Evolutionary conservation across 305 asterid species (phyloP).

Genomic region (Nicotiana rustica): DNA sequence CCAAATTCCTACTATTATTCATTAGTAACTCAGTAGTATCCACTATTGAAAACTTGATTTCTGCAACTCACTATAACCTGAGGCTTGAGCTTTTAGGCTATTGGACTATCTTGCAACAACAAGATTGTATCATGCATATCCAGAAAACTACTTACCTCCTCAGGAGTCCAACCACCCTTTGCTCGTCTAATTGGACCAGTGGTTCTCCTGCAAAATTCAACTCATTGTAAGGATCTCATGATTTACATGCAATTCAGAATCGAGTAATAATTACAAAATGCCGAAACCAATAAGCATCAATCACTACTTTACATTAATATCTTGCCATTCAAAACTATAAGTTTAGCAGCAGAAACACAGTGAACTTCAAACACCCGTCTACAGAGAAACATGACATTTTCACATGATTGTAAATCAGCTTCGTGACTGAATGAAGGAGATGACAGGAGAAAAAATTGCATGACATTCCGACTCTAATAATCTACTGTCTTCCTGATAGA

Average conservation of each 20-base stretch:
- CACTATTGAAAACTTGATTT: not conserved
- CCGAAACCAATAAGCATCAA: not conserved
- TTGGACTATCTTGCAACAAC: too few species aligned
- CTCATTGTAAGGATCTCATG: not conserved
- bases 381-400: not conserved
- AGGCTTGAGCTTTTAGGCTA: not conserved
- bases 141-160: slow-evolving; percentile 70
- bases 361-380: not conserved
- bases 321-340: not conserved
- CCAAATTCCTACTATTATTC: not conserved
- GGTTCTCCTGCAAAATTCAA: slow-evolving; percentile 66
- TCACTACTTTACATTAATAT: not conserved
- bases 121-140: not conserved
- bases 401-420: not conserved
- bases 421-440: not conserved
- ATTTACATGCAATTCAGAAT: not conserved
- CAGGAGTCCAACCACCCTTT: slow-evolving; percentile 99
- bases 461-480: not conserved
- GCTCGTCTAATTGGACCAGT: slow-evolving; percentile 99
- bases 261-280: not conserved
- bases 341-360: not conserved
- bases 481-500: not conserved
- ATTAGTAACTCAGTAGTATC: not conserved
- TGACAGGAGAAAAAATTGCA: not conserved
- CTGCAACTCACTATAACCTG: not conserved